These are phyloP conservation scores for Cardamine resedifolia DNA, from an alignment of 345 rosid species.

Conservation along the genomic window DNA sequence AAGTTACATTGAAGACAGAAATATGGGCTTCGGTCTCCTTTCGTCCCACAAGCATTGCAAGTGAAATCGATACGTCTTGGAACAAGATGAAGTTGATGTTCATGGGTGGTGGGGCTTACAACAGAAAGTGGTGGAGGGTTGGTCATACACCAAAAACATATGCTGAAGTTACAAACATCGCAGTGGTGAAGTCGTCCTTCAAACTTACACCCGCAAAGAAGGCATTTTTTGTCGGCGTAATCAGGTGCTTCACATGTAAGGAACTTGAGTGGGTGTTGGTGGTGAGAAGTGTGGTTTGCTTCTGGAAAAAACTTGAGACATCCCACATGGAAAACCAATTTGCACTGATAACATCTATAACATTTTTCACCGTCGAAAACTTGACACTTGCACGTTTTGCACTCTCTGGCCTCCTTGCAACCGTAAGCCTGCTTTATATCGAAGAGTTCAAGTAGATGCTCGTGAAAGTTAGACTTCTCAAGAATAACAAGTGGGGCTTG, in stretches of 20 bases:
- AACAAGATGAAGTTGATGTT: slow-evolving; percentile 6
- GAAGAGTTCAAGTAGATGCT: no score
- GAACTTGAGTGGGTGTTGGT: neutral
- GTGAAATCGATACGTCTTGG: neutral
- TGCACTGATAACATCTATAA: neutral
- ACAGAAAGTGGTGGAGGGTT: neutral
- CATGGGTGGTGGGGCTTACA: neutral
- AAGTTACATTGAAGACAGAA: slow-evolving; percentile 3
- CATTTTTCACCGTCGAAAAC: no score
- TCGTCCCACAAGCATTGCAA: slow-evolving; percentile 28
- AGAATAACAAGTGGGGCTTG: no score
- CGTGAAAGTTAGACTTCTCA: no score
- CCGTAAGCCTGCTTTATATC: no score
- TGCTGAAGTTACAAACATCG: neutral
- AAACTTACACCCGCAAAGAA: neutral
- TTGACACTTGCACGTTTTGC: no score
- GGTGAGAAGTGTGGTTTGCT: neutral
- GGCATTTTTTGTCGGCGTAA: neutral
- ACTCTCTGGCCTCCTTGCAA: no score
- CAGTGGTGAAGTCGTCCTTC: neutral
- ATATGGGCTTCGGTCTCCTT: slow-evolving; percentile 2
- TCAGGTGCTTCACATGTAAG: neutral
- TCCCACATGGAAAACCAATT: neutral
- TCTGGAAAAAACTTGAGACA: neutral
- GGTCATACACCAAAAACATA: neutral